phyloP scores from a whole-genome alignment of 768 basidiomycete genomes.

The Paxillus ammoniavirescens region DNA sequence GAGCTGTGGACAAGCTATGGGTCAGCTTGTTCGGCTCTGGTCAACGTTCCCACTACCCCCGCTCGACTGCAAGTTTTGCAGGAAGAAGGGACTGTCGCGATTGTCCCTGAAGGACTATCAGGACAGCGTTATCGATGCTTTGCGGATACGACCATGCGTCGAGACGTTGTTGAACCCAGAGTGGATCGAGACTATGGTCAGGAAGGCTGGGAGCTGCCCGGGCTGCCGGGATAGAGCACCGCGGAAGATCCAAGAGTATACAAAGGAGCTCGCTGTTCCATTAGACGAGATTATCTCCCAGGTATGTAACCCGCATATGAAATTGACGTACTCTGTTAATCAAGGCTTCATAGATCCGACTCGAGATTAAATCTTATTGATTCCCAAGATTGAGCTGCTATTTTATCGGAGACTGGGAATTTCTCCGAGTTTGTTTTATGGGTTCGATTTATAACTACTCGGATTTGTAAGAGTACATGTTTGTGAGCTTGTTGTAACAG shows the following conservation, averaged over 20 bases:
- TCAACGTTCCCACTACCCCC: slow-evolving; percentile 29
- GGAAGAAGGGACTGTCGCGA: slow-evolving; percentile 34
- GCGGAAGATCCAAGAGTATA: slow-evolving; percentile 29
- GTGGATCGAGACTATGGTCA: slow-evolving; percentile 31
- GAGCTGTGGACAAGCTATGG: slow-evolving; percentile 33
- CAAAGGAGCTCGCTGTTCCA: slow-evolving; percentile 25
- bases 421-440: slow-evolving; percentile 2
- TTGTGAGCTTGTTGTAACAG: not conserved
- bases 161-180: slow-evolving; percentile 29
- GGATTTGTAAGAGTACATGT: not conserved
- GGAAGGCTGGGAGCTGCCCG: slow-evolving; percentile 29
- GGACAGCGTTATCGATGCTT: slow-evolving; percentile 32
- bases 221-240: slow-evolving; percentile 30
- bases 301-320: slow-evolving; percentile 13
- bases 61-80: slow-evolving; percentile 34
- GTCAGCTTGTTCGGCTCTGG: slow-evolving; percentile 32
- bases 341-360: slow-evolving; percentile 16
- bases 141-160: slow-evolving; percentile 31
- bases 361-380: slow-evolving; percentile 31
- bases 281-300: slow-evolving; percentile 28
- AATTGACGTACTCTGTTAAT: not conserved
- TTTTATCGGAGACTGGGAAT: not conserved
- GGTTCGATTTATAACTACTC: not conserved
- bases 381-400: not conserved
- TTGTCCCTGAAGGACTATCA: slow-evolving; percentile 30